Evolutionary conservation across 345 rosid genomes (phyloP).

Genomic region (Camelina laxa): DNA sequence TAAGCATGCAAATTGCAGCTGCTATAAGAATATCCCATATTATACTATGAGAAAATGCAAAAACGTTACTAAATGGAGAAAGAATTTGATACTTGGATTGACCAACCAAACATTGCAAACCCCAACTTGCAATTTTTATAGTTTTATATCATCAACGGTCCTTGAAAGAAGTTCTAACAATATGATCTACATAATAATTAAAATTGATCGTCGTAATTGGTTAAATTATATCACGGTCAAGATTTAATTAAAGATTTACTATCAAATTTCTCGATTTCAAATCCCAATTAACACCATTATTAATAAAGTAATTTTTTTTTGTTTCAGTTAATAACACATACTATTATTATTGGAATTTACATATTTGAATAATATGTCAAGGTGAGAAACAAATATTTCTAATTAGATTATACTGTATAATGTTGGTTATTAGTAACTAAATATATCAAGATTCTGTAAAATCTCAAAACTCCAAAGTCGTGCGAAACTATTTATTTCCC

Average conservation of each 20-base stretch:
- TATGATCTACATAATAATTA: not conserved
- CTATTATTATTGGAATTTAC: not conserved
- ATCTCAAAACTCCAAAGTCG: constrained; percentile 11
- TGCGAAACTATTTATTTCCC: not conserved
- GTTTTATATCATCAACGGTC: not conserved
- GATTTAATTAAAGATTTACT: not conserved
- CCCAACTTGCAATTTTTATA: constrained; percentile 5
- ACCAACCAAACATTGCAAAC: constrained; percentile 16
- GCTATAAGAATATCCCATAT: not conserved
- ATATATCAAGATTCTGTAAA: not conserved
- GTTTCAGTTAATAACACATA: not conserved
- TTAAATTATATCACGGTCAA: not conserved
- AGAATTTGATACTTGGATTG: constrained; percentile 31
- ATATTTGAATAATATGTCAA: not conserved
- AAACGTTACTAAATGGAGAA: constrained; percentile 20
- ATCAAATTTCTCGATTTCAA: constrained; percentile 7
- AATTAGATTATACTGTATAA: not conserved
- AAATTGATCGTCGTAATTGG: constrained; percentile 3
- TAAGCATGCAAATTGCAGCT: constrained; percentile 20
- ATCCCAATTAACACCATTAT: not conserved
- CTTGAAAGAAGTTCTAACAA: not conserved
- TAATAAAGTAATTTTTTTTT: not conserved
- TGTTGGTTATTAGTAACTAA: not conserved
- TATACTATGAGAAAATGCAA: not conserved
- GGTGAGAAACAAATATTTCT: not conserved